phyloP scores from a whole-genome alignment of 805 yeast genomes.

The Cyberlindnera samutprakarnensis region DNA sequence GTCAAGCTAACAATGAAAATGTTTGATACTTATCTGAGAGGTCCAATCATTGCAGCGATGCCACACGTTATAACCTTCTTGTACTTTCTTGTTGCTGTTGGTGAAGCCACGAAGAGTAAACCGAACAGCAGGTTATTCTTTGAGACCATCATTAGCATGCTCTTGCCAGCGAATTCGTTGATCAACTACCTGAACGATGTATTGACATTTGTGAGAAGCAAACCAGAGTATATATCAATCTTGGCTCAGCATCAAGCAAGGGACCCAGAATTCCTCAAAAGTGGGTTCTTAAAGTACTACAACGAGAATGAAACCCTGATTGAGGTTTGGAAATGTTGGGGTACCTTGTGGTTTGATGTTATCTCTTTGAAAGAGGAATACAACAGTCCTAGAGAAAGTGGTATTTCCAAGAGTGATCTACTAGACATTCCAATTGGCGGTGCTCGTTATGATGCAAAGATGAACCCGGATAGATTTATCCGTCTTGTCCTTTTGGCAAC shows the following conservation, averaged over 20 bases:
- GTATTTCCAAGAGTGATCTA: conserved; percentile 47
- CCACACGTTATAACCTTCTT: conserved; percentile 76
- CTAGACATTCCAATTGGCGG: conserved; percentile 66
- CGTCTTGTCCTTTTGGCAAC: conserved; percentile 45
- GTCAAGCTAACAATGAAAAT: conserved; percentile 64
- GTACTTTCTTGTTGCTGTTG: conserved; percentile 60
- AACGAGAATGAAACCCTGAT: conserved; percentile 55
- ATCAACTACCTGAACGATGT: conserved; percentile 57
- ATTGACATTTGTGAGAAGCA: conserved; percentile 26
- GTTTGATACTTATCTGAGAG: conserved; percentile 54
- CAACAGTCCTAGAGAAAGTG: conserved; percentile 41
- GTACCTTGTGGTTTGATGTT: conserved; percentile 70
- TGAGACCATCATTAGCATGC: conserved; percentile 41
- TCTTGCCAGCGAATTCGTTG: conserved; percentile 65
- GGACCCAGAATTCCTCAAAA: conserved; percentile 16
- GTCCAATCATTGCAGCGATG: conserved; percentile 59
- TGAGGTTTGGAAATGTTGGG: conserved; percentile 84
- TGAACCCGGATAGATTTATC: conserved; percentile 41
- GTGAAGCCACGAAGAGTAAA: conserved; percentile 40
- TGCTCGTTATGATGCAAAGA: conserved; percentile 31
- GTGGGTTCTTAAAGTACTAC: conserved; percentile 35
- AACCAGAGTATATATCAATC: conserved; percentile 4
- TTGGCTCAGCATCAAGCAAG: conserved; percentile 3
- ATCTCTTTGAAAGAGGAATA: conserved; percentile 48
- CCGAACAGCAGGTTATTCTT: conserved; percentile 43